phyloP scores from a whole-genome alignment of 106 monocot species.

The Iris macrosiphon region DNA sequence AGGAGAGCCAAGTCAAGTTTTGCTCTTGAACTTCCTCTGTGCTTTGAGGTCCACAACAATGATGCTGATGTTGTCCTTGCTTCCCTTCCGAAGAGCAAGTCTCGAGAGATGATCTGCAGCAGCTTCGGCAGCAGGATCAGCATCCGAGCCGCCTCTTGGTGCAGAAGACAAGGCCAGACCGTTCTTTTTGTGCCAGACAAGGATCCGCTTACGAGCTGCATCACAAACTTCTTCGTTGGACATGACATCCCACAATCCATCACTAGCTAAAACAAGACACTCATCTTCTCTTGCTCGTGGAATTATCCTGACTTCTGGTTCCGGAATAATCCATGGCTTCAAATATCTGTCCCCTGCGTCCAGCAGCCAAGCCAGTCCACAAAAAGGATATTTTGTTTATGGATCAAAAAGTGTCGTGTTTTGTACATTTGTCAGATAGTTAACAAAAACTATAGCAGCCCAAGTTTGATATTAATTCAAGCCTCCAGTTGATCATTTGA shows the following conservation, averaged over 20 bases:
- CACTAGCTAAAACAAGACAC: constrained; percentile 59
- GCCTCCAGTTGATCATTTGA: too few relatives aligned
- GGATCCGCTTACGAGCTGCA: constrained; percentile 22
- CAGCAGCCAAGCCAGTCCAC: background rate
- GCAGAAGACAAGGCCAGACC: background rate
- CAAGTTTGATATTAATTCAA: too few relatives aligned
- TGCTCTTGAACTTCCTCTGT: constrained; percentile 39
- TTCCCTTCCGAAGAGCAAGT: constrained; percentile 47
- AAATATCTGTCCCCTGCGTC: constrained; percentile 64
- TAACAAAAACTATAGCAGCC: too few relatives aligned
- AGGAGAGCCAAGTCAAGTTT: too few relatives aligned
- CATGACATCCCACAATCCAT: constrained; percentile 60
- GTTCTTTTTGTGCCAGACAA: constrained; percentile 49
- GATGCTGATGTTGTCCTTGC: constrained; percentile 63
- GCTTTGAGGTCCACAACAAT: constrained; percentile 60
- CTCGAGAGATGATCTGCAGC: constrained; percentile 54
- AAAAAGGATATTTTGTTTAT: too few relatives aligned
- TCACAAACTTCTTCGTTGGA: constrained; percentile 51
- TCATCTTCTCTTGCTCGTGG: constrained; percentile 46
- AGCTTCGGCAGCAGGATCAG: constrained; percentile 47
- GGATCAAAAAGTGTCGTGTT: too few relatives aligned
- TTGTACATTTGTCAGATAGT: too few relatives aligned
- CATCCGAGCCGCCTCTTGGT: constrained; percentile 10
- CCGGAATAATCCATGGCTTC: constrained; percentile 55
- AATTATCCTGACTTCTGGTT: constrained; percentile 49